Percentiles rank a stretch among this genome's conserved stretches.
phyloP scores from a whole-genome alignment of 495 filamentous ascomycete genomes.

The Chaetomidium leptoderma region DNA sequence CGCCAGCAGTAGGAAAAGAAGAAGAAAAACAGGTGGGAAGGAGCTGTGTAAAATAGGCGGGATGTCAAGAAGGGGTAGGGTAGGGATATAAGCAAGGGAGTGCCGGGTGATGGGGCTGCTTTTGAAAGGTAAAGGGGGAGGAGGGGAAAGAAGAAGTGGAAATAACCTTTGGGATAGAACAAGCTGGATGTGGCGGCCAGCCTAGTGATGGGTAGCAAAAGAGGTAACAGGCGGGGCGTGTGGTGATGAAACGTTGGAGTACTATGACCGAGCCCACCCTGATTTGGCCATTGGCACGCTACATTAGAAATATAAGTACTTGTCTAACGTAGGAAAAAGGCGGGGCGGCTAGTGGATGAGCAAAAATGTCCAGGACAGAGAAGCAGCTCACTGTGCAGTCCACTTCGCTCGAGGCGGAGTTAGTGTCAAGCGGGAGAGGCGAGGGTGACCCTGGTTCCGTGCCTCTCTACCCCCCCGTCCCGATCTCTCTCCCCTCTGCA shows the following conservation, averaged over 20 bases:
- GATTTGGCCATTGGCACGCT: constrained; percentile 42
- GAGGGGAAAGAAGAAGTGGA: constrained; percentile 35
- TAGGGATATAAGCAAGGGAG: constrained; percentile 1
- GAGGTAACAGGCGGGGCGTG: constrained; percentile 43
- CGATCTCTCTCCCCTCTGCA: constrained; percentile 16
- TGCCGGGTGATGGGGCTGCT: constrained; percentile 1
- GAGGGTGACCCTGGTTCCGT: constrained; percentile 34
- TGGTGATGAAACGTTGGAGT: constrained; percentile 49
- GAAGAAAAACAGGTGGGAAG: constrained; percentile 10
- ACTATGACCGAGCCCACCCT: constrained; percentile 40
- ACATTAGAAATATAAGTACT: constrained; percentile 34
- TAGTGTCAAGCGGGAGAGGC: constrained; percentile 27
- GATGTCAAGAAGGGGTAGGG: constrained; percentile 14
- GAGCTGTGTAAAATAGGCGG: constrained; percentile 16
- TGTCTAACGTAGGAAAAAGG: constrained; percentile 27
- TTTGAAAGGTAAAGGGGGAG: constrained; percentile 9
- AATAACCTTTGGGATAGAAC: constrained; percentile 45
- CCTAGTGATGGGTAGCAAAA: constrained; percentile 40
- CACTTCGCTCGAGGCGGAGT: constrained; percentile 31
- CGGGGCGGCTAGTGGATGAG: constrained; percentile 27
- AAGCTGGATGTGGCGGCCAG: constrained; percentile 53
- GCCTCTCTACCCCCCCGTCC: constrained; percentile 27
- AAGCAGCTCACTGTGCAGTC: constrained; percentile 8
- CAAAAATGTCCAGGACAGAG: constrained; percentile 19
- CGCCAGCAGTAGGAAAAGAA: constrained; percentile 4